Percentiles rank a stretch among this genome's conserved stretches.
phyloP scores from a whole-genome alignment of 2,329 filamentous ascomycete genomes.

The Exutisphaerella laricina region DNA sequence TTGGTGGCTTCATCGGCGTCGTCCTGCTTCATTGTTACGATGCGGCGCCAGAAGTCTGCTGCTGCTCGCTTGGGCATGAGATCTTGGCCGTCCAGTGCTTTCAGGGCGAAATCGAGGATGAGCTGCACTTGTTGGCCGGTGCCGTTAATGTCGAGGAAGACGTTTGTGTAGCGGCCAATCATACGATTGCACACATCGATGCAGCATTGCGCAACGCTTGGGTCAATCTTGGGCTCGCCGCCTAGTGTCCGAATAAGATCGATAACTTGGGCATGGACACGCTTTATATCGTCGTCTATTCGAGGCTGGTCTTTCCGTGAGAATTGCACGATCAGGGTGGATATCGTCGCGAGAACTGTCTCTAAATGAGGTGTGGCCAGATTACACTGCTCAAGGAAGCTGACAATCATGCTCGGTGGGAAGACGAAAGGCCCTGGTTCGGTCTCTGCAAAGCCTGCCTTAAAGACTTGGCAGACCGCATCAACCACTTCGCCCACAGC shows the following conservation, averaged over 20 bases:
- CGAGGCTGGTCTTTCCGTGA: slow-evolving; percentile 33
- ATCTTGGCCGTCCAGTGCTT: slow-evolving; percentile 64
- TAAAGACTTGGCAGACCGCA: slow-evolving; percentile 64
- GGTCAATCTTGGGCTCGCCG: slow-evolving; percentile 57
- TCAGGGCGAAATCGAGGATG: slow-evolving; percentile 66
- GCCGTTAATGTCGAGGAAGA: slow-evolving; percentile 59
- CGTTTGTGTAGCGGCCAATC: slow-evolving; percentile 54
- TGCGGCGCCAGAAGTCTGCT: slow-evolving; percentile 67
- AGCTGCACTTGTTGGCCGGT: slow-evolving; percentile 33
- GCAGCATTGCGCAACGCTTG: slow-evolving; percentile 65
- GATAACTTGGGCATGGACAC: slow-evolving; percentile 57
- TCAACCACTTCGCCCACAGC: slow-evolving; percentile 64
- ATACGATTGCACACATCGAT: slow-evolving; percentile 67
- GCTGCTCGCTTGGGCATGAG: slow-evolving; percentile 69
- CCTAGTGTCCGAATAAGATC: slow-evolving; percentile 57
- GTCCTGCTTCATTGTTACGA: slow-evolving; percentile 40
- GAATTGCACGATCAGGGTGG: slow-evolving; percentile 55
- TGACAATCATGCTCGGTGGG: slow-evolving; percentile 57
- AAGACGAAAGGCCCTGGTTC: slow-evolving; percentile 74
- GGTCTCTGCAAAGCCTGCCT: slow-evolving; percentile 68
- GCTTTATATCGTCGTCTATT: slow-evolving; percentile 46
- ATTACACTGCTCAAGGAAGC: slow-evolving; percentile 52
- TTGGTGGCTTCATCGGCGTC: slow-evolving; percentile 25
- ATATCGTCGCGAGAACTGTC: slow-evolving; percentile 64
- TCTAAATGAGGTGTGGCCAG: slow-evolving; percentile 62